Conservation (phyloP, 441 rosid genomes). For the Adansonia rubrostipa region DNA sequence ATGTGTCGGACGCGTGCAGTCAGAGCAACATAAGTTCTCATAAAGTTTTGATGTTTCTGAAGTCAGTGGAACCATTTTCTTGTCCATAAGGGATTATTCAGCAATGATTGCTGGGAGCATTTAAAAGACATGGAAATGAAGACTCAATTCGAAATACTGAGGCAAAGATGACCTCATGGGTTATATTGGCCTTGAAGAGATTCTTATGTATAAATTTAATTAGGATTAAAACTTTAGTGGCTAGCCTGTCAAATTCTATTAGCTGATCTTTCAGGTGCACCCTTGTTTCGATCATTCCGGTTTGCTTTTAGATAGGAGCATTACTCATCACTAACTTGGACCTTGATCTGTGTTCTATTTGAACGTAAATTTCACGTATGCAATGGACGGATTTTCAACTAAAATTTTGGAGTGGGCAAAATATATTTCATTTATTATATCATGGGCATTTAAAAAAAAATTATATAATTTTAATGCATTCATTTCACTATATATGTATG, state of each 20-base stretch:
- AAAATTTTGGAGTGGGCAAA: too few species aligned
- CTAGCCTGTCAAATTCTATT: not conserved
- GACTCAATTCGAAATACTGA: conserved; percentile 1
- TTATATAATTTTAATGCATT: too few species aligned
- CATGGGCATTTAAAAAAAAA: too few species aligned
- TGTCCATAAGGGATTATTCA: not conserved
- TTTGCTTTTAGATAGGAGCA: not conserved
- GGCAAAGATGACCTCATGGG: not conserved
- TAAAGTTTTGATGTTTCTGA: not conserved
- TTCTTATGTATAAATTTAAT: not conserved
- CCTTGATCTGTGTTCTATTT: not conserved
- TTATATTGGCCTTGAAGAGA: not conserved
- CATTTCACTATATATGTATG: too few species aligned
- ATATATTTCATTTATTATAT: too few species aligned
- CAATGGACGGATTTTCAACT: too few species aligned
- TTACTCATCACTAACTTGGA: not conserved
- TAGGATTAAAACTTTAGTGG: not conserved
- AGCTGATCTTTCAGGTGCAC: too few species aligned
- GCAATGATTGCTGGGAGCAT: not conserved
- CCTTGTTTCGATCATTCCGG: not conserved
- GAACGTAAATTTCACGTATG: not conserved
- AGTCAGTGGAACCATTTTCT: not conserved
- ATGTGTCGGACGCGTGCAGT: too few species aligned
- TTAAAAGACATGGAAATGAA: conserved; percentile 5
- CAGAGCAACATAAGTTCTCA: not conserved